phyloP scores from a whole-genome alignment of 2,329 filamentous ascomycete genomes.

The Aspergillus niger region DNA sequence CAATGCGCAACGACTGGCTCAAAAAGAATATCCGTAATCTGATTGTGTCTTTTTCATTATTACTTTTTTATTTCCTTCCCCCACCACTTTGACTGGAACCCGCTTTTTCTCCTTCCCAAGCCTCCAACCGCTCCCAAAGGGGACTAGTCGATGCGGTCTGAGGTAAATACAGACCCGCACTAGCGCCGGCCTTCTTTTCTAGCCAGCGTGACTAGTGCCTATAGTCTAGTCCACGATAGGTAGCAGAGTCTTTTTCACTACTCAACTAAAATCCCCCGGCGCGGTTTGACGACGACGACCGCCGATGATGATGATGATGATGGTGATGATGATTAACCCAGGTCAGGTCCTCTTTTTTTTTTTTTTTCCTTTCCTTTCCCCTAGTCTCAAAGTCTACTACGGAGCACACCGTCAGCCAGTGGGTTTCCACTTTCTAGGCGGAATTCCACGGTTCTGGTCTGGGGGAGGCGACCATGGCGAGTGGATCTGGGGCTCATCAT shows the following conservation, averaged over 20 bases:
- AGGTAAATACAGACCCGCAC: slow-evolving; percentile 15
- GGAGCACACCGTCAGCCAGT: slow-evolving; percentile 5
- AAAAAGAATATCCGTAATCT: neutral
- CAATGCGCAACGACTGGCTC: slow-evolving; percentile 17
- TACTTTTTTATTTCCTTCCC: slow-evolving; percentile 6
- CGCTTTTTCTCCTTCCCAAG: slow-evolving; percentile 10
- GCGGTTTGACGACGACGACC: neutral
- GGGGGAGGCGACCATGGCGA: slow-evolving; percentile 30
- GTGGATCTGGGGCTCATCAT: slow-evolving; percentile 28
- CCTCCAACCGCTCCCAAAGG: neutral
- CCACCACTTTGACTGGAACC: slow-evolving; percentile 22
- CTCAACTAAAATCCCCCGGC: neutral
- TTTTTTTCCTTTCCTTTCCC: neutral
- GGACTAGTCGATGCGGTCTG: slow-evolving; percentile 6
- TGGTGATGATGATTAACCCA: slow-evolving; percentile 2
- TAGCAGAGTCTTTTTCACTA: neutral
- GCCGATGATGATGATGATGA: neutral
- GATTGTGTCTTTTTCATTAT: too few species aligned
- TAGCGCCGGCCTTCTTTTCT: slow-evolving; percentile 12
- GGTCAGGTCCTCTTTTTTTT: neutral
- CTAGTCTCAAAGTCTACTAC: neutral
- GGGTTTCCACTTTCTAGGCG: slow-evolving; percentile 12
- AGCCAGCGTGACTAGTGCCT: neutral
- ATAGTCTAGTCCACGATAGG: neutral
- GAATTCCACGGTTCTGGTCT: slow-evolving; percentile 26